Evolutionary conservation across 306 rosid species (phyloP), one percentile per base, ranked within the genome.

Genomic region (Fagus sylvatica): DNA sequence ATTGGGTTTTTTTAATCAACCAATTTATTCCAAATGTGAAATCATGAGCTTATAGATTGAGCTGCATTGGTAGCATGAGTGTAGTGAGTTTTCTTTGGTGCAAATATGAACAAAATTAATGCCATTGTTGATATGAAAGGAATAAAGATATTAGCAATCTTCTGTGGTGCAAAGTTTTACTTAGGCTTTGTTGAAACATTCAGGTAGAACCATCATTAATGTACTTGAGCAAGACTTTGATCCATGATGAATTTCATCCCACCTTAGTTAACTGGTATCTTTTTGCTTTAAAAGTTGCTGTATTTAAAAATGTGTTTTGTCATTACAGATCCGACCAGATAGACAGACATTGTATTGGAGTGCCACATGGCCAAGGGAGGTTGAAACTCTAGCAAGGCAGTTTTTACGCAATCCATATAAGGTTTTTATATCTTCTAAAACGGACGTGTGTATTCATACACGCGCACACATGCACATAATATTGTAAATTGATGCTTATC

Each of bases 331-430:
- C 77, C 93, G 98, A 73, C 98, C 98, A 56, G 98, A 95, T 86
- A 88, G 98, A 77, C 98, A 95, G 90, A 95, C 98, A 48, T 85
- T 95, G 78, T 93, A 91, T 62, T 95, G 98, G 98, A 95, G 98
- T 84, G 98, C 98, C 78, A 95, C 98, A 13, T 95, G 98, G 98
- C 98, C 98, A 81, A 92, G 87, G 88, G 98, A 95, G 85, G 98
- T 95, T 85, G 98, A 95, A 87, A 72, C 86, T 75, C 85, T 92
- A 40, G 98, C 98, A 56, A 91, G 98, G 85, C 97, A 91, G 88
- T 95, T 95, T 79, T 84, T 95, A 81, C 88, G 84, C 55, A 89
- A 85, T 74, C 84, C 98, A 17, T 92, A 91, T 80, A 95, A 95
- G 98, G 98, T 95, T 72, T 22, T 22, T 22, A 22, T 36, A 62